phyloP scores from a whole-genome alignment of 371 early-diverging fungal species.

The Caulochytrium protostelioides region DNA sequence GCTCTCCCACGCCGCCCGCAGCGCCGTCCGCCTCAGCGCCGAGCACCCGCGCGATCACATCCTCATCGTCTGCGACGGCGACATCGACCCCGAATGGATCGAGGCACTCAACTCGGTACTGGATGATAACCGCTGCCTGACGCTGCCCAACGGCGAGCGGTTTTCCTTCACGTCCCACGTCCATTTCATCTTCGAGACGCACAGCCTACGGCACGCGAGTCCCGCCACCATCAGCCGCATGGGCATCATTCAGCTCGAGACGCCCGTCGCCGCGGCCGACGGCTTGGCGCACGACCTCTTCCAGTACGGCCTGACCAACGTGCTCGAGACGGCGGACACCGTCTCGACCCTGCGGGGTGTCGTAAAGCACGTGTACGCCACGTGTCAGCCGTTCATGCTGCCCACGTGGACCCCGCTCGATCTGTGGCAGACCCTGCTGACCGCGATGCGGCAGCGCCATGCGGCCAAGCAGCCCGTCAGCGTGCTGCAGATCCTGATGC shows the following conservation, averaged over 20 bases:
- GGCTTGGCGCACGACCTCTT: background rate
- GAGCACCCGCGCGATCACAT: no score
- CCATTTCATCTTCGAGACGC: conserved; percentile 32
- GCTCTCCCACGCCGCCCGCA: conserved; percentile 21
- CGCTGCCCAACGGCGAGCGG: conserved; percentile 35
- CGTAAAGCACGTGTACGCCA: no score
- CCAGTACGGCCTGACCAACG: background rate
- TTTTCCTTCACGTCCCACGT: conserved; percentile 31
- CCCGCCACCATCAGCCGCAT: conserved; percentile 36
- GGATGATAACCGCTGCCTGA: conserved; percentile 30
- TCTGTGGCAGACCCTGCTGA: background rate
- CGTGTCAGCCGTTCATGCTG: background rate
- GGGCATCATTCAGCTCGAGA: conserved; percentile 33
- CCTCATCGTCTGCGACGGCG: conserved; percentile 33
- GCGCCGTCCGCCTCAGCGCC: no score
- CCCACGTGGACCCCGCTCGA: background rate
- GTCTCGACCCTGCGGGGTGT: background rate
- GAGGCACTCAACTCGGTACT: conserved; percentile 34
- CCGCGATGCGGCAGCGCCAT: no score
- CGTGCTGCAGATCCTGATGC: no score
- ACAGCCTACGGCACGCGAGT: conserved; percentile 29
- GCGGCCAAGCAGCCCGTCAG: no score
- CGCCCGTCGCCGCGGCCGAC: background rate
- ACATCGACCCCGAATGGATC: conserved; percentile 35
- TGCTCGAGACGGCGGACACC: background rate